A percentile compares a stretch with the other conserved stretches of the same genome.
These are phyloP conservation scores for Triangularia setosa DNA, from an alignment of 2,329 filamentous ascomycete genomes.

Conservation along the genomic window DNA sequence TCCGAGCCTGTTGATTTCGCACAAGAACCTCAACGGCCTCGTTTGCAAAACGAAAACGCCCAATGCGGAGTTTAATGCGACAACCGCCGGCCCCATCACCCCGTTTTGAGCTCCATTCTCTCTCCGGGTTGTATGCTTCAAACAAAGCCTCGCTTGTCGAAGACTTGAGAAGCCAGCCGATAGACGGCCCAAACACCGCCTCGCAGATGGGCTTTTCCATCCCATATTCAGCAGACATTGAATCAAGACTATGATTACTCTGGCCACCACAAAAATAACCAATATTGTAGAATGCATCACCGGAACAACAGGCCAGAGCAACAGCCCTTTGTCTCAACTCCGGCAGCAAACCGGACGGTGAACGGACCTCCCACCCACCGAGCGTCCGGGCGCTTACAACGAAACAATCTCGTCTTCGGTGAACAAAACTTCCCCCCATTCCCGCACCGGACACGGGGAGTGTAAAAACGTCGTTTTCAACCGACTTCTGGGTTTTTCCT, in stretches of 20 bases:
- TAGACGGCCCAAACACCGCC: neutral
- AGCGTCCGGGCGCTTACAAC: neutral
- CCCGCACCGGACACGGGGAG: neutral
- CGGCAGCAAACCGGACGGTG: neutral
- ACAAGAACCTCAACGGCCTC: neutral
- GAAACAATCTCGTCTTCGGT: neutral
- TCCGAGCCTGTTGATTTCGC: neutral
- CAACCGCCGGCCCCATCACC: neutral
- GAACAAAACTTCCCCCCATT: neutral
- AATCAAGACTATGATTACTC: neutral
- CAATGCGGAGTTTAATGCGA: neutral
- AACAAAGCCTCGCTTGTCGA: neutral
- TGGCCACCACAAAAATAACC: neutral
- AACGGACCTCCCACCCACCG: neutral
- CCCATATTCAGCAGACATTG: neutral
- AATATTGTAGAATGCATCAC: neutral
- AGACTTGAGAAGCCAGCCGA: neutral
- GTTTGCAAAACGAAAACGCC: neutral
- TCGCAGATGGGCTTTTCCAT: neutral
- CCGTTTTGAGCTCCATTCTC: neutral
- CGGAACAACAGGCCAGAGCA: neutral
- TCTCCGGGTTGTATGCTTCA: neutral
- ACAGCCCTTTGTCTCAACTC: neutral
- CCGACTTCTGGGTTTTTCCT: neutral
- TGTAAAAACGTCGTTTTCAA: neutral